These are phyloP conservation scores for Heracleum sosnowskyi DNA, from an alignment of 129 eudicot genomes.

Conservation along the genomic window DNA sequence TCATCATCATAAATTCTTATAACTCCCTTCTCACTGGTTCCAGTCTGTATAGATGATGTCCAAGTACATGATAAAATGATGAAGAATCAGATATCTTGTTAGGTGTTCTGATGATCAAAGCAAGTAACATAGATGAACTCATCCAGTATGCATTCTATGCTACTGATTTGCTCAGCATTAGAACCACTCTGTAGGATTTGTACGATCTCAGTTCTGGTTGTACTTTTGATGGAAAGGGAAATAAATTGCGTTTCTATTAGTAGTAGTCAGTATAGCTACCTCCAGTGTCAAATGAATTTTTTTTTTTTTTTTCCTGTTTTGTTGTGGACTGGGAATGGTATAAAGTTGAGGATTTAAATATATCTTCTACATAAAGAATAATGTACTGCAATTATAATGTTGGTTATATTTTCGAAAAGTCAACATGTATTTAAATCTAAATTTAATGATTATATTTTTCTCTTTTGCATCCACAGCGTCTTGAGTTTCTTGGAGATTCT, in stretches of 20 bases:
- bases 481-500: conserved; percentile 88
- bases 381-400: neutral
- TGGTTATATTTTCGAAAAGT: neutral
- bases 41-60: neutral
- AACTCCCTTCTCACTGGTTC: neutral
- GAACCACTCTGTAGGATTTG: neutral
- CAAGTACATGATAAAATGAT: neutral
- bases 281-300: neutral
- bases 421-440: neutral
- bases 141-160: neutral
- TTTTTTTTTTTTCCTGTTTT: no score
- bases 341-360: neutral
- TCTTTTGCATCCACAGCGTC: conserved; percentile 40
- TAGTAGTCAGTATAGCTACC: neutral
- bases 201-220: neutral
- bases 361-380: neutral
- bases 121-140: neutral
- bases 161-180: neutral
- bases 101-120: neutral
- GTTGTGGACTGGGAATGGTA: no score
- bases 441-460: neutral
- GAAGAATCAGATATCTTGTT: neutral
- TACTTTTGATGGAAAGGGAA: neutral
- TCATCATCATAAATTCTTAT: neutral
- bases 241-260: neutral